phyloP scores from a whole-genome alignment of 371 early-diverging fungal genomes.

The Lichtheimia ornata region DNA sequence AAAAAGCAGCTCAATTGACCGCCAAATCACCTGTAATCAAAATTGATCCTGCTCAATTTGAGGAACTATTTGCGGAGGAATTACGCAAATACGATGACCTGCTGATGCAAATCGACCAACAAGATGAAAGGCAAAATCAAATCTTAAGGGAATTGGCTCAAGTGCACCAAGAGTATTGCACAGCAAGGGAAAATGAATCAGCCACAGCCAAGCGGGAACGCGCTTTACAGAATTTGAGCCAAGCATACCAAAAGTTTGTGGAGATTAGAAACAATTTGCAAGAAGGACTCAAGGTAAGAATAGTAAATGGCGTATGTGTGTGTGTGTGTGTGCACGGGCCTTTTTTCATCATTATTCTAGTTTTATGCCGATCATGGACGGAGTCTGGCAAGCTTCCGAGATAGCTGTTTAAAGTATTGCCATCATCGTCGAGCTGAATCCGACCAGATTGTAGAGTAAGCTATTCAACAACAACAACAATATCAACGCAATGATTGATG shows the following conservation, averaged over 20 bases:
- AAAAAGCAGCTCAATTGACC: slow-evolving; percentile 50
- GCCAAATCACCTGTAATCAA: slow-evolving; percentile 65
- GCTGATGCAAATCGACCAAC: slow-evolving; percentile 59
- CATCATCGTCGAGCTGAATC: slow-evolving; percentile 65
- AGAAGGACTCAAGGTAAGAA: slow-evolving; percentile 62
- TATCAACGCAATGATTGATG: background rate
- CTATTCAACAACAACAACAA: background rate
- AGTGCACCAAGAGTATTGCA: slow-evolving; percentile 64
- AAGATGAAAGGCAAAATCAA: slow-evolving; percentile 59
- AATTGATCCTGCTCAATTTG: slow-evolving; percentile 82
- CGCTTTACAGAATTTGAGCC: slow-evolving; percentile 69
- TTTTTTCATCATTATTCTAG: slow-evolving; percentile 27
- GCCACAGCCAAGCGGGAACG: slow-evolving; percentile 63
- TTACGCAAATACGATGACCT: slow-evolving; percentile 70
- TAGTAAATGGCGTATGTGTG: too few species aligned
- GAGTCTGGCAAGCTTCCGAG: slow-evolving; percentile 56
- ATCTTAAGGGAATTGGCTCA: slow-evolving; percentile 56
- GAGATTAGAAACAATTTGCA: slow-evolving; percentile 66
- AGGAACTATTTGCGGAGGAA: slow-evolving; percentile 70
- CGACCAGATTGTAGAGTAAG: slow-evolving; percentile 16
- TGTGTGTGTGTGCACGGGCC: background rate
- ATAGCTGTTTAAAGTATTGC: slow-evolving; percentile 68
- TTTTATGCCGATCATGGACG: slow-evolving; percentile 73
- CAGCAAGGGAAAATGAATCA: slow-evolving; percentile 50
- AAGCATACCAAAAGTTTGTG: slow-evolving; percentile 64